phyloP scores from a whole-genome alignment of 139 green algal genomes.

The Tetratostichococcus sp. region DNA sequence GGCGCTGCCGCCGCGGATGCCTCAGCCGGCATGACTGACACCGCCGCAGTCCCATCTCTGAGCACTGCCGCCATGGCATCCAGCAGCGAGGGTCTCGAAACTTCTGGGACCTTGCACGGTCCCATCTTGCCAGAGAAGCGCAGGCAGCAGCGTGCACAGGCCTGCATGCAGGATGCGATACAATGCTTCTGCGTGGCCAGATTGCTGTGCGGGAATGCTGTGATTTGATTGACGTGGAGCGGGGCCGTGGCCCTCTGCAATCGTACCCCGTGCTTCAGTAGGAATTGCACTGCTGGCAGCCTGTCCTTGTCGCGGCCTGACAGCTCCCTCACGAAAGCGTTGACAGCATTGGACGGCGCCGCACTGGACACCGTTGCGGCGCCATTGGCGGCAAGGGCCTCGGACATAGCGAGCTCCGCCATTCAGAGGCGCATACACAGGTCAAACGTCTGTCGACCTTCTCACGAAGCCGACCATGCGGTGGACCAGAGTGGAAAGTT shows the following conservation, averaged over 20 bases:
- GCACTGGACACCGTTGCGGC: no score
- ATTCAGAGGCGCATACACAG: no score
- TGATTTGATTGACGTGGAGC: no score
- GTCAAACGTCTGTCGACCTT: no score
- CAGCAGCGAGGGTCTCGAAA: not conserved
- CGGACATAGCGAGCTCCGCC: no score
- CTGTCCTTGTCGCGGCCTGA: not conserved
- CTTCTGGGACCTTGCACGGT: not conserved
- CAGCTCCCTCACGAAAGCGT: not conserved
- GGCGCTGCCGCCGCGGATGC: no score
- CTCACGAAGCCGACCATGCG: no score
- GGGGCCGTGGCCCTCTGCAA: not conserved
- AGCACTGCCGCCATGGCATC: not conserved
- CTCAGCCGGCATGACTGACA: no score
- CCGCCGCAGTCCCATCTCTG: no score
- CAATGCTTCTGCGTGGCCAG: no score
- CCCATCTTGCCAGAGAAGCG: not conserved
- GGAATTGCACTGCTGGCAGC: not conserved
- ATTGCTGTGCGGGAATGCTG: not conserved
- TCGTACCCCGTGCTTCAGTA: not conserved
- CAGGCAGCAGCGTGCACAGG: constrained; percentile 5
- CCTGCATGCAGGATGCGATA: not conserved
- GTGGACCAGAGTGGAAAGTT: no score
- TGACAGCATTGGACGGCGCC: not conserved
- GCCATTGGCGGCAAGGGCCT: no score